Conservation (phyloP, 75 land plant genomes). For the Isoetes taiwanensis region DNA sequence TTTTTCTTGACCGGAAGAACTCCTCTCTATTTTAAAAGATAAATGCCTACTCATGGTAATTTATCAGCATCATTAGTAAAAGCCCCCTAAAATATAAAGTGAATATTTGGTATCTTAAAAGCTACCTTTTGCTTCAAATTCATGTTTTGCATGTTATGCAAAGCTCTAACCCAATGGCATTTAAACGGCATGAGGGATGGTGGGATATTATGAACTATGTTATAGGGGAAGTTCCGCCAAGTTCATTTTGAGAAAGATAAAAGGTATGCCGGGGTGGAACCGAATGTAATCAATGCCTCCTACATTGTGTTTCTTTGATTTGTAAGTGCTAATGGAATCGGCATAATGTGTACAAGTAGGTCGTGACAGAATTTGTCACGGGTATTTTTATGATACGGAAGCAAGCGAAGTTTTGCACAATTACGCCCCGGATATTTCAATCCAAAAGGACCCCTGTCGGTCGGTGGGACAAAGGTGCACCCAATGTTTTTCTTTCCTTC, state of each 20-base stretch:
- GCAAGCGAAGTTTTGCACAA: slow-evolving; percentile 60
- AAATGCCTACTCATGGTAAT: slow-evolving; percentile 50
- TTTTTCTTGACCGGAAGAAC: slow-evolving; percentile 93
- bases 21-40: slow-evolving; percentile 51
- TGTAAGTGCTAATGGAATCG: background rate
- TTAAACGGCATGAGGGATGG: slow-evolving; percentile 75
- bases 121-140: background rate
- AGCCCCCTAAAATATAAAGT: background rate
- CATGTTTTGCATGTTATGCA: background rate
- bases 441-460: slow-evolving; percentile 86
- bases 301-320: no score
- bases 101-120: background rate
- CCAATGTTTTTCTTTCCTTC: background rate
- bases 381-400: slow-evolving; percentile 72
- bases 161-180: background rate
- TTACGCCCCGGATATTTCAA: slow-evolving; percentile 49
- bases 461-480: slow-evolving; percentile 81
- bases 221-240: slow-evolving; percentile 42
- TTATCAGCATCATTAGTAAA: no score
- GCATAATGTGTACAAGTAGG: slow-evolving; percentile 24
- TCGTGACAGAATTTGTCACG: slow-evolving; percentile 72
- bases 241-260: slow-evolving; percentile 45
- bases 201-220: slow-evolving; percentile 80
- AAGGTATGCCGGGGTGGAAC: slow-evolving; percentile 32
- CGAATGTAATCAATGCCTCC: no score